Evolutionary conservation across 805 yeast species (phyloP), one percentile per base, ranked within the genome.

Genomic region (Yarrowia sp.): DNA sequence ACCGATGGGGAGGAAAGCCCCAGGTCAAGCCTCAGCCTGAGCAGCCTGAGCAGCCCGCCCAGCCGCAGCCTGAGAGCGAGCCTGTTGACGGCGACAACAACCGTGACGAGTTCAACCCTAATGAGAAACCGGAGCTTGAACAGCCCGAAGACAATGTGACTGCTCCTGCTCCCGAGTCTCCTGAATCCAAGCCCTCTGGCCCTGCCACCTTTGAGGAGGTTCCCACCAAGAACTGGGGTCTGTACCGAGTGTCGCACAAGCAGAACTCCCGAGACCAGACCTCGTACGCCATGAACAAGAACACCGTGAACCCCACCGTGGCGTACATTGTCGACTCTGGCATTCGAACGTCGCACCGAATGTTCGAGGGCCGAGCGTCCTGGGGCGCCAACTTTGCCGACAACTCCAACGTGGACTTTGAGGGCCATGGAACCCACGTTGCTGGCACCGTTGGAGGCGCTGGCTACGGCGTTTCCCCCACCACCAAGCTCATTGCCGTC

Each of bases 371-470:
- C 63, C 80, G 87, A 73, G 87, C 87, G 68, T 75, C 71, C 53
- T 83, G 86, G 86, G 87, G 87, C 69, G 79, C 82, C 69, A 83
- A 86, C 70, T 74, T 84, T 73, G 73, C 72, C 46, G 73, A 78
- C 64, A 74, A 74, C 70, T 79, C 79, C 69, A 85, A 81, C 70
- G 75, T 74, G 19, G 86, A 84, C 69, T 85, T 83, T 42, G 82
- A 83, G 71, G 88, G 87, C 65, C 88, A 85, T 75, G 88, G 88
- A 70, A 82, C 85, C 66, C 88, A 85, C 75, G 84, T 86, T 75
- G 87, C 87, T 47, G 88, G 88, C 72, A 85, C 86, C 66, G 83
- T 84, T 71, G 87, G 81, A 55, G 83, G 86, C 50, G 75, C 76
- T 68, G 73, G 81, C 53, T 85, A 82, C 71, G 88, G 88, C 71